phyloP scores from a whole-genome alignment of 2,329 filamentous ascomycete genomes.

The Aspergillus pseudotamarii region DNA sequence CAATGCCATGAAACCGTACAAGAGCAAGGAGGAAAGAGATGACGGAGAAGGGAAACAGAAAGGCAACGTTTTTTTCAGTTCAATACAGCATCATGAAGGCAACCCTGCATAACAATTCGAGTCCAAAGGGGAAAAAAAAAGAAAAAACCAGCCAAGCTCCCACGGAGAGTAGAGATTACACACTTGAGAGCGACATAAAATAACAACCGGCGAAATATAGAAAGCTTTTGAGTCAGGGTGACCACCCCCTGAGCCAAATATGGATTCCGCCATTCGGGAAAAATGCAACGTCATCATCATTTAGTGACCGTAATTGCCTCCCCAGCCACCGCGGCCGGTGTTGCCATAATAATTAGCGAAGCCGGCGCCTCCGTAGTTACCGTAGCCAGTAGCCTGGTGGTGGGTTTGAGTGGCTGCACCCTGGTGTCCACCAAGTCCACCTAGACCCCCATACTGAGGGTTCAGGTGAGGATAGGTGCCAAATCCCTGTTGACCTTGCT shows the following conservation, averaged over 20 bases:
- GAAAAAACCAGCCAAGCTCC: constrained; percentile 41
- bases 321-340: constrained; percentile 49
- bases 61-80: constrained; percentile 35
- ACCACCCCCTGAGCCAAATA: constrained; percentile 31
- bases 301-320: constrained; percentile 52
- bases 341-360: constrained; percentile 50
- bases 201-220: constrained; percentile 22
- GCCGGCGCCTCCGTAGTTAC: constrained; percentile 45
- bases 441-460: constrained; percentile 55
- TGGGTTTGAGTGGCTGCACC: constrained; percentile 42
- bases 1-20: constrained; percentile 23
- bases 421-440: constrained; percentile 47
- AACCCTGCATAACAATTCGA: constrained; percentile 28
- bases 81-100: constrained; percentile 40
- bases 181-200: constrained; percentile 35
- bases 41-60: constrained; percentile 22
- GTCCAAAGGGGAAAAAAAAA: constrained; percentile 23
- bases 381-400: constrained; percentile 46
- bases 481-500: constrained; percentile 58
- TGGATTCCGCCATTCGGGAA: constrained; percentile 31
- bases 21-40: constrained; percentile 21
- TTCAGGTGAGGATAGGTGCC: constrained; percentile 59
- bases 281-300: constrained; percentile 29
- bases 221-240: constrained; percentile 20
- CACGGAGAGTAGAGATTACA: constrained; percentile 46